A percentile compares a stretch with the other conserved stretches of the same genome.
These are phyloP conservation scores for Hamamelis virginiana DNA, from an alignment of 164 flowering plant genomes.

Conservation along the genomic window DNA sequence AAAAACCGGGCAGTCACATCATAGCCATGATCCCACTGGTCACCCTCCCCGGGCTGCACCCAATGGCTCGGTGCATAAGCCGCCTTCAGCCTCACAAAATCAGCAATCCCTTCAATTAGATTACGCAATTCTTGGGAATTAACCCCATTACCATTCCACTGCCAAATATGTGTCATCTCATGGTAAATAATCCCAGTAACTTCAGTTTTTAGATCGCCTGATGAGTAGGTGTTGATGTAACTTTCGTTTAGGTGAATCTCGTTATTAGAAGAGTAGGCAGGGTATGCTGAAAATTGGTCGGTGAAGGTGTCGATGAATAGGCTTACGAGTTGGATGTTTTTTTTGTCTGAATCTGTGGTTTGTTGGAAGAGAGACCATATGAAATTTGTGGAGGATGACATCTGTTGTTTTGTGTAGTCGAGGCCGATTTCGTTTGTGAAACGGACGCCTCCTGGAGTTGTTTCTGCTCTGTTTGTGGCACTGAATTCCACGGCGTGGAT, in stretches of 20 bases:
- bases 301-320: conserved; percentile 23
- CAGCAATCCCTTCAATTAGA: conserved; percentile 22
- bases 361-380: conserved; percentile 21
- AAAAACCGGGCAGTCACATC: conserved; percentile 20
- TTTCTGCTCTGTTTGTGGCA: conserved; percentile 3
- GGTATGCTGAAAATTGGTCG: too few species aligned
- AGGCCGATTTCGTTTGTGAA: conserved; percentile 15
- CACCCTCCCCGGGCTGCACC: conserved; percentile 14
- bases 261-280: too few species aligned
- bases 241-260: conserved; percentile 26
- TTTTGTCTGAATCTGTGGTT: conserved; percentile 13
- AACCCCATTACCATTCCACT: conserved; percentile 26
- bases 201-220: conserved; percentile 26
- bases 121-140: too few species aligned
- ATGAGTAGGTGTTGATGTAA: conserved; percentile 10
- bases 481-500: conserved; percentile 6
- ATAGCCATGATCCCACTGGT: conserved; percentile 22
- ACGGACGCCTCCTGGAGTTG: conserved; percentile 3
- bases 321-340: conserved; percentile 6
- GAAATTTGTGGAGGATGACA: conserved; percentile 15
- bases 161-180: conserved; percentile 37
- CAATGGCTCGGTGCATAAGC: conserved; percentile 18
- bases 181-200: conserved; percentile 31
- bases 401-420: conserved; percentile 9
- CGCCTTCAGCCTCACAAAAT: conserved; percentile 21